Base-by-base conservation (phyloP, 768 basidiomycete species). In the Macrolepiota dolichaula region DNA sequence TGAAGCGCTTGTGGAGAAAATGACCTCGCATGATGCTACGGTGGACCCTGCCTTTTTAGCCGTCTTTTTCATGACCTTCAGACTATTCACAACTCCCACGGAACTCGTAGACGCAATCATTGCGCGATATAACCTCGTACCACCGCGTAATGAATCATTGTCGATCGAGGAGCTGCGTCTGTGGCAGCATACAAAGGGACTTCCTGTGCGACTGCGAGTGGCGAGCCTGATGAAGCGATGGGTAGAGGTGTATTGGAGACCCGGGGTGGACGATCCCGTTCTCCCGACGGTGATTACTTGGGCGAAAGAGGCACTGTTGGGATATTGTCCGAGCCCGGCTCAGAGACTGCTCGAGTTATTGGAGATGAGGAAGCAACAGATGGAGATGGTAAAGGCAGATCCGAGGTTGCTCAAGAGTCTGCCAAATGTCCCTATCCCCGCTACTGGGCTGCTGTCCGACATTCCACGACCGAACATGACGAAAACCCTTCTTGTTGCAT, bases 31-130 rank as follows among this genome's bases (percentile, higher is more conserved):
- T 69, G 94, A 94, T 69, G 88, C 87, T 61, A 84, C 95, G 47
- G 93, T 94, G 57, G 96, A 98, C 68, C 79, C 91, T 17, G 85
- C 87, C 0, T 96, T 98, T 72, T 83, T 89, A 13, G 85, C 88
- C 4, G 89, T 95, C 32, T 98, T 99, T 78, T 96, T 96, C 80
- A 80, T 96, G 67, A 98, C 96, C 0, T 99, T 98, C 81, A 86
- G 96, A 32, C 76, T 98, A 58, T 98, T 97, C 75, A 85, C 91
- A 1, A 84, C 89, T 0, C 91, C 97, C 1, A 55, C 74, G 6
- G 87, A 91, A 52, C 83, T 99, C 27, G 83, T 93, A 9, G 84
- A 88, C 22, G 82, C 88, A 0, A 76, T 98, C 63, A 88, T 96
- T 63, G 73, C 79, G 40, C 89, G 97, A 19, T 98, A 94, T 73